Evolutionary conservation across 2,329 filamentous ascomycete species (phyloP).

Genomic region (Aschersonia sp.): DNA sequence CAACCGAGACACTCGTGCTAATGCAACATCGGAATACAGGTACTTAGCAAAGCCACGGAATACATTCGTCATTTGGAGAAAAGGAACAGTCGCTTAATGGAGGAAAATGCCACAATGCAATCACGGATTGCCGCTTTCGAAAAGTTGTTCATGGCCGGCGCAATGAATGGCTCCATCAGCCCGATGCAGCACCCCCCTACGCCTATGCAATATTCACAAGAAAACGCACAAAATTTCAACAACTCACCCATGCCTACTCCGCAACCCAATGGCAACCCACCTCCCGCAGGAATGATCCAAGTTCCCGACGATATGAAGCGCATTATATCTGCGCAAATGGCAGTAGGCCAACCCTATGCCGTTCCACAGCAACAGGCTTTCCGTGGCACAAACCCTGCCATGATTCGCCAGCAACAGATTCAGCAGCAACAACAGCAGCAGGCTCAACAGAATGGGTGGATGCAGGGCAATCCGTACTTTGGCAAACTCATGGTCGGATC

Average conservation of each 20-base stretch:
- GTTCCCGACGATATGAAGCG: conserved; percentile 53
- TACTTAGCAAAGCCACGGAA: conserved; percentile 88
- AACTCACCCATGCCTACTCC: conserved; percentile 28
- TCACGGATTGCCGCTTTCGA: conserved; percentile 60
- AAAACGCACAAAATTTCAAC: conserved; percentile 28
- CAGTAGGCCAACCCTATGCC: conserved; percentile 37
- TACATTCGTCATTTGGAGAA: conserved; percentile 92
- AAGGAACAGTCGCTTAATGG: conserved; percentile 65
- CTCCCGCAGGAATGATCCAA: conserved; percentile 43
- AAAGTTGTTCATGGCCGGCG: conserved; percentile 66
- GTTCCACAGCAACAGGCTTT: conserved; percentile 30
- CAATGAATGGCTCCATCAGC: conserved; percentile 48
- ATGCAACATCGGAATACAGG: conserved; percentile 20
- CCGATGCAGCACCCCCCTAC: conserved; percentile 38
- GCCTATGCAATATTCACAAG: conserved; percentile 32
- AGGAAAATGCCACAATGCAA: conserved; percentile 71
- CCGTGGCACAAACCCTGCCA: conserved; percentile 23
- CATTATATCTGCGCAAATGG: conserved; percentile 42
- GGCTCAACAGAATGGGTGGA: conserved; percentile 38
- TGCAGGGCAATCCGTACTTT: conserved; percentile 38
- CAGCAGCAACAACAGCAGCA: conserved; percentile 35
- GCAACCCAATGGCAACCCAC: conserved; percentile 20
- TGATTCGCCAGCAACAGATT: conserved; percentile 41
- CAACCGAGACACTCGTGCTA: no score
- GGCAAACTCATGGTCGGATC: conserved; percentile 86